Conservation (phyloP, 2,329 filamentous ascomycete species). For the Talaromyces sp. region DNA sequence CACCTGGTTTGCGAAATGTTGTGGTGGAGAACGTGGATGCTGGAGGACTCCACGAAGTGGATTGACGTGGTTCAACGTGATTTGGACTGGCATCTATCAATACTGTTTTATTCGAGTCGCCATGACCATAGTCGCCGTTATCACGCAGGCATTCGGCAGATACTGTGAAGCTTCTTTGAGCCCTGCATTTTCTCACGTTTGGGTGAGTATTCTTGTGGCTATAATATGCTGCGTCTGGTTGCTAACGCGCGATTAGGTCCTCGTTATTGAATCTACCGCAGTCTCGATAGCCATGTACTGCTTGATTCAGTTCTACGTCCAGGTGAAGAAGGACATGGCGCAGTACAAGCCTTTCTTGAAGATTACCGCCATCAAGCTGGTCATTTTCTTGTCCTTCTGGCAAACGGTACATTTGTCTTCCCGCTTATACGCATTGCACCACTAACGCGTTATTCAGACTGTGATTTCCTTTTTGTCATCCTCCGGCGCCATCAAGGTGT, state of each 20-base stretch:
- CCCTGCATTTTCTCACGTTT: slow-evolving; percentile 78
- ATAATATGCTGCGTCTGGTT: no score
- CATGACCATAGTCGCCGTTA: slow-evolving; percentile 74
- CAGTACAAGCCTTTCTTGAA: slow-evolving; percentile 73
- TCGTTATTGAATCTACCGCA: slow-evolving; percentile 65
- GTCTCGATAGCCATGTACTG: slow-evolving; percentile 86
- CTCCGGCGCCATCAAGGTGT: slow-evolving; percentile 61
- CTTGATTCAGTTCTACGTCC: slow-evolving; percentile 80
- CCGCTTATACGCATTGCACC: background rate
- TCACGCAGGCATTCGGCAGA: slow-evolving; percentile 62
- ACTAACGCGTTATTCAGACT: slow-evolving; percentile 35
- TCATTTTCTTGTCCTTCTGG: slow-evolving; percentile 91
- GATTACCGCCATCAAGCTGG: slow-evolving; percentile 80
- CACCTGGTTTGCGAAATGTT: slow-evolving; percentile 66
- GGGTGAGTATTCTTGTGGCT: slow-evolving; percentile 61
- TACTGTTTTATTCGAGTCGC: slow-evolving; percentile 77
- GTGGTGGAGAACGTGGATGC: slow-evolving; percentile 63
- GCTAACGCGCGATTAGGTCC: slow-evolving; percentile 43
- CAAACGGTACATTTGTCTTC: slow-evolving; percentile 51
- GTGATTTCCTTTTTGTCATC: slow-evolving; percentile 61
- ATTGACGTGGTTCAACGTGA: slow-evolving; percentile 82
- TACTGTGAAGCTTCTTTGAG: slow-evolving; percentile 78
- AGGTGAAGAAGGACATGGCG: slow-evolving; percentile 65
- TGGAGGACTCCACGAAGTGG: slow-evolving; percentile 75
- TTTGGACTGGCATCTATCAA: slow-evolving; percentile 79